phyloP scores from a whole-genome alignment of 768 basidiomycete genomes.

The Sistotremastrum suecicum region DNA sequence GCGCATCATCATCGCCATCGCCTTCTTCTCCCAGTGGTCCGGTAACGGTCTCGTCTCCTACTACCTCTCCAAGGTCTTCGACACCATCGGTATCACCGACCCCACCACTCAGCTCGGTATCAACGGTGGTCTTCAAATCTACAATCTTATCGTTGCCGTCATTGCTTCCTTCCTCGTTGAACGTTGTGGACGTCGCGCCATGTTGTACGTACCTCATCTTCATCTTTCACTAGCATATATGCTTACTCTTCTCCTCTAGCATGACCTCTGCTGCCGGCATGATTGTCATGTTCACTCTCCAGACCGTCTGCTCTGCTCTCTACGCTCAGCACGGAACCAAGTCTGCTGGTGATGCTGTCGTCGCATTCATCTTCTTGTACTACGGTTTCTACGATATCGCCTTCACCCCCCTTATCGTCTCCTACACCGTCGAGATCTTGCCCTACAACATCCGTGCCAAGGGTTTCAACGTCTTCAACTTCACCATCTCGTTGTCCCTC shows the following conservation, averaged over 20 bases:
- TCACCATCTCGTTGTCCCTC: conserved; percentile 61
- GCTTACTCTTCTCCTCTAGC: conserved; percentile 10
- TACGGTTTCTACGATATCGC: conserved; percentile 70
- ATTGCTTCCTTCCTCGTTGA: conserved; percentile 49
- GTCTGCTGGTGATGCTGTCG: conserved; percentile 51
- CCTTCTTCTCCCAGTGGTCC: conserved; percentile 80
- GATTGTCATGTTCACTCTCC: conserved; percentile 46
- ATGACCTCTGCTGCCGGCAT: conserved; percentile 43
- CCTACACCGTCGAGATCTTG: conserved; percentile 82
- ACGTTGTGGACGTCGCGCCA: conserved; percentile 48
- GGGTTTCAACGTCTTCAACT: conserved; percentile 73
- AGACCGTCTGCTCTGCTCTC: conserved; percentile 50
- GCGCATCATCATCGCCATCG: conserved; percentile 61
- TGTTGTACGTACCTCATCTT: conserved; percentile 27
- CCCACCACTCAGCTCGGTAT: conserved; percentile 47
- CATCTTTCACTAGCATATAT: conserved; percentile 9
- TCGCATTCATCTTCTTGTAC: conserved; percentile 76
- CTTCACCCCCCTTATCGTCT: conserved; percentile 75
- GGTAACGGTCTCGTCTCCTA: conserved; percentile 74
- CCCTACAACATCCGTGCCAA: conserved; percentile 76
- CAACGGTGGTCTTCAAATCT: conserved; percentile 76
- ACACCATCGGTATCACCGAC: conserved; percentile 17
- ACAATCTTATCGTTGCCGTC: conserved; percentile 57
- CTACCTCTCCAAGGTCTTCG: conserved; percentile 65
- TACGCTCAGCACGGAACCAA: conserved; percentile 29